Evolutionary conservation across 306 rosid genomes (phyloP).

Genomic region (Prosopis cineraria): DNA sequence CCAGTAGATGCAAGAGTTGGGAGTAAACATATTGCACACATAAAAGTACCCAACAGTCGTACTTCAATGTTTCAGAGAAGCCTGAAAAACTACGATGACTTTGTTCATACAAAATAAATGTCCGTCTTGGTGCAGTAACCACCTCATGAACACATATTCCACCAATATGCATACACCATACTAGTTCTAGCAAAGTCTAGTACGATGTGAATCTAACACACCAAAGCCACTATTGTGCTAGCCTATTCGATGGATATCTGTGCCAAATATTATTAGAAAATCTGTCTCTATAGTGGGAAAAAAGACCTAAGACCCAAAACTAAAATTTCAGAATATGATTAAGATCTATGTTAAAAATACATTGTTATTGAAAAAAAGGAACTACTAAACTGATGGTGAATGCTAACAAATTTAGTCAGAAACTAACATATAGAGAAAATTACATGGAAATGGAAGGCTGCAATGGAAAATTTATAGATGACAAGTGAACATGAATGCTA

Average conservation of each 20-base stretch:
- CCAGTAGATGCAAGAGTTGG: not conserved
- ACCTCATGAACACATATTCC: not conserved
- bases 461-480: not conserved
- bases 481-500: not conserved
- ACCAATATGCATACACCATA: not conserved
- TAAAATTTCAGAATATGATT: not conserved
- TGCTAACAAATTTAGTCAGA: not conserved
- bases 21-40: constrained; percentile 11
- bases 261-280: not conserved
- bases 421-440: not conserved
- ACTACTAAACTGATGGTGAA: not conserved
- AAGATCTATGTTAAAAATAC: not conserved
- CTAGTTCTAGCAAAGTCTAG: not conserved
- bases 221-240: not conserved
- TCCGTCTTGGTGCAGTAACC: not conserved
- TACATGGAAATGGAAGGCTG: not conserved
- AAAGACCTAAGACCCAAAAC: not conserved
- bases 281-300: not conserved
- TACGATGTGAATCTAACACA: not conserved
- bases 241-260: not conserved
- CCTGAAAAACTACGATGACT: not conserved
- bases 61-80: not conserved
- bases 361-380: not conserved
- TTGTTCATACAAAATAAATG: not conserved
- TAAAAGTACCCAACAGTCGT: not conserved